Evolutionary conservation across 164 flowering plant genomes (phyloP).

Genomic region (Cinnamomum micranthum): DNA sequence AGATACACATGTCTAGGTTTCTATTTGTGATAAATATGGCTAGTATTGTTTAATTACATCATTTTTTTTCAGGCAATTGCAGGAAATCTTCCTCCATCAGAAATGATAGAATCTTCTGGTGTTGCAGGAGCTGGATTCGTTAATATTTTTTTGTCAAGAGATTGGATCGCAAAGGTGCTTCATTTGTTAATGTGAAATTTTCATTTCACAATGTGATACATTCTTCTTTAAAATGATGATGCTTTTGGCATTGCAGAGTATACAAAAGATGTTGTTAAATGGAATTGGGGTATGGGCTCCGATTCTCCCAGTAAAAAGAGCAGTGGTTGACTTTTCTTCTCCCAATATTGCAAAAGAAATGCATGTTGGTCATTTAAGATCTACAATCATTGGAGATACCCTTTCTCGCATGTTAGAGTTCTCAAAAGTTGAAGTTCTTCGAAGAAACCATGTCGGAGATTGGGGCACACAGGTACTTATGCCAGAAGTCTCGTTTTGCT

Average conservation of each 20-base stretch:
- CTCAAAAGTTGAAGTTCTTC: constrained; percentile 85
- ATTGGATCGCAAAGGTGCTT: constrained; percentile 87
- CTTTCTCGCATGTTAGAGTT: constrained; percentile 91
- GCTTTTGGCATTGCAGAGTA: constrained; percentile 44
- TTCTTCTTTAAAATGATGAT: not conserved
- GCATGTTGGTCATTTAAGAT: constrained; percentile 98
- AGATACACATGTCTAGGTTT: not conserved
- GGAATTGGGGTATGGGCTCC: constrained; percentile 95
- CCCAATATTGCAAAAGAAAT: constrained; percentile 98
- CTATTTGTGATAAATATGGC: not conserved
- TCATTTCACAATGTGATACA: not conserved
- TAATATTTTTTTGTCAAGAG: constrained; percentile 59
- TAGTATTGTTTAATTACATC: not conserved
- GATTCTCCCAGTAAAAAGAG: constrained; percentile 49
- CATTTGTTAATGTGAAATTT: not conserved
- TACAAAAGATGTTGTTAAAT: constrained; percentile 71
- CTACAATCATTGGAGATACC: constrained; percentile 94
- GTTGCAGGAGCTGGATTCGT: constrained; percentile 95
- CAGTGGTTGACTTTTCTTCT: constrained; percentile 93
- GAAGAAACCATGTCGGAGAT: constrained; percentile 96
- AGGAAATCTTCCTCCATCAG: constrained; percentile 70
- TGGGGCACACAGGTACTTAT: constrained; percentile 95
- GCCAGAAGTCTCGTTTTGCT: not conserved
- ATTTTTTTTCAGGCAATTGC: constrained; percentile 52
- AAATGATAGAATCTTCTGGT: constrained; percentile 71